Evolutionary conservation across 805 yeast species (phyloP), one percentile per base, ranked within the genome.

Genomic region (Pichia scutulata): DNA sequence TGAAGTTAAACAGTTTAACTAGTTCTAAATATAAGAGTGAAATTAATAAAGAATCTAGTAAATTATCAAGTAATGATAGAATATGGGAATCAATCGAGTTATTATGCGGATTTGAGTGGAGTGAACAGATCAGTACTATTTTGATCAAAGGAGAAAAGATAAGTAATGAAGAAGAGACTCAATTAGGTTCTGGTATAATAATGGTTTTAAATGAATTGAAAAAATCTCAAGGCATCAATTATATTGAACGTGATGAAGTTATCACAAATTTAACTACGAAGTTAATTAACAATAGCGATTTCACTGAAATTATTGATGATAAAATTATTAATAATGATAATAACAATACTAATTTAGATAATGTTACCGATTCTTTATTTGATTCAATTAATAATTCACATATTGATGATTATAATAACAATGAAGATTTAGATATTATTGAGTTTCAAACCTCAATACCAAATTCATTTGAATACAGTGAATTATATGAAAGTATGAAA

Each of bases 101-200:
- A 13, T 26, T 50, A 14, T 50, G 48, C n/a, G 52, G 52, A 21
- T 53, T 51, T 30, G 41, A 48, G 21, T 46, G 52, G 52, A 47
- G 49, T 37, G 21, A 43, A 14, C 39, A 48, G 5, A n/a, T 39
- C 7, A 43, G 18, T 22, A 24, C 49, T 14, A 22, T 40, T n/a
- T 41, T 49, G 4, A 26, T 37, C 7, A 46, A 39, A 6, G 42
- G 26, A 14, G 19, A 28, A 16, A 22, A 12, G 22, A 16, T 46
- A 10, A 14, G 37, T 25, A 16, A 18, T n/a, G 28, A 39, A 16
- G 43, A 24, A 2, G 46, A 44, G 2, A 23, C n/a, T 8, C 5
- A 16, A 39, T 37, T 53, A 10, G 56, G 56, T 13, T 18, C 14
- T n/a, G 52, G 50, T 5, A 43, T 53, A 6, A 25, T 46, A 7